Evolutionary conservation across 2,329 filamentous ascomycete genomes (phyloP).

Genomic region (Thelonectria rubi): DNA sequence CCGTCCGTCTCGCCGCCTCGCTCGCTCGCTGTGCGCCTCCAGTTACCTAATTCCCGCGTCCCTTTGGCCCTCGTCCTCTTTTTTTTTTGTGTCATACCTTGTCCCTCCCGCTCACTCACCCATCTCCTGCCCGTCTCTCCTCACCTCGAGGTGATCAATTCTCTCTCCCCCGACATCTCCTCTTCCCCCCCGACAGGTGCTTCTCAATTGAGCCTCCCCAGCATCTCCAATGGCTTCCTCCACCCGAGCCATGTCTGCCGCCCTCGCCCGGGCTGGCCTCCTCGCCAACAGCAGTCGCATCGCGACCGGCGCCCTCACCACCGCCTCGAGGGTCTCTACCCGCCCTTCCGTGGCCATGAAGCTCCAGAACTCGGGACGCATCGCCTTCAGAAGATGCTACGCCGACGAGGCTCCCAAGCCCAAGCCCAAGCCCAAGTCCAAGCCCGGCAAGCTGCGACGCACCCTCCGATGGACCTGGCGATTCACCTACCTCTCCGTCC

Average conservation of each 20-base stretch:
- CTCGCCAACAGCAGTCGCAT: conserved; percentile 43
- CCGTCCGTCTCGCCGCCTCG: conserved; percentile 32
- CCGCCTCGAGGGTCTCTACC: conserved; percentile 41
- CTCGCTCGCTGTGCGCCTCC: conserved; percentile 30
- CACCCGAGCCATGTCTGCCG: conserved; percentile 53
- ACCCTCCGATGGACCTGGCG: conserved; percentile 86
- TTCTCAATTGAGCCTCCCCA: conserved; percentile 40
- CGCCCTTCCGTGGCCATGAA: conserved; percentile 48
- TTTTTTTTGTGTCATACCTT: conserved; percentile 12
- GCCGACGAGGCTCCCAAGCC: conserved; percentile 61
- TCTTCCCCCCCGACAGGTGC: conserved; percentile 21
- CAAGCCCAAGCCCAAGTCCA: conserved; percentile 58
- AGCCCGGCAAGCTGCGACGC: conserved; percentile 68
- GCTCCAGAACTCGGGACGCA: conserved; percentile 49
- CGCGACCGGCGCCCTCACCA: conserved; percentile 48
- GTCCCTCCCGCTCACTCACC: conserved; percentile 6
- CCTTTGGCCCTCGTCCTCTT: conserved; percentile 11
- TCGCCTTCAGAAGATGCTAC: conserved; percentile 56
- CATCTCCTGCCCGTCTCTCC: conserved; percentile 13
- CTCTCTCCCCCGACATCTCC: conserved; percentile 6
- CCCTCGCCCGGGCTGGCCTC: conserved; percentile 46
- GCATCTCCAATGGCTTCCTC: conserved; percentile 55
- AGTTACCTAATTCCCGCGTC: conserved; percentile 37
- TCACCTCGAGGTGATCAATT: not conserved
- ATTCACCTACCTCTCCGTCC: conserved; percentile 76